Base-by-base conservation (phyloP, 345 rosid species). In the Brassica juncea region DNA sequence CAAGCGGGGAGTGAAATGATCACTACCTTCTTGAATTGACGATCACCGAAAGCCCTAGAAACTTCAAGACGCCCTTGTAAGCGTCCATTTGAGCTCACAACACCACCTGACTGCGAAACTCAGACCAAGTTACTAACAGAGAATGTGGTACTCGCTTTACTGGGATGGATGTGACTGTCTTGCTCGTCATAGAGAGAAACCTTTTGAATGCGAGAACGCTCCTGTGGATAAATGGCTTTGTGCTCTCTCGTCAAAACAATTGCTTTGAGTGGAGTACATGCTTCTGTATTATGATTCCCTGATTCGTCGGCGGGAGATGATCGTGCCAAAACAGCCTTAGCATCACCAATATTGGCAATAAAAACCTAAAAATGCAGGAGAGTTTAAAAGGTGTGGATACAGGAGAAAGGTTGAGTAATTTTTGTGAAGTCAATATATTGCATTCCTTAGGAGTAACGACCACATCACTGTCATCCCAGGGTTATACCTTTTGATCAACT, bases 21-120 rank as follows among this genome's bases (percentile, higher is more conserved):
- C 16, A 30, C 11, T 81, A 90, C 93, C 94, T 88, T 91, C 82
- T 93, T 91, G 83, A 93, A 93, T 8, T 91, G 94, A 67, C 88
- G 92, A 84, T 93, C 97, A 57, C 94, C 98, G 80, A 93, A 90
- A 58, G 98, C 94, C 86, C 94, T 87, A 64, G 98, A 93, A 80
- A 93, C 97, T 80, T 91, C 93, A 82, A 93, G 94, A 75, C 98
- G 93, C 25, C 94, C 98, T 81, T 91, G 97, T 74, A 93, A 75
- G 37, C 98, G 81, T 79, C 97, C 98, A 84, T 89, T 91, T 75
- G 97, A 83, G 80, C 93, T 81, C 70, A 93, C 86, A 62, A 74
- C 81, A 66, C 97, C 98, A 69, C 97, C 98, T 77, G 94, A 86
- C 98, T 93, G 77, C 52, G 15, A 73, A 77, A 49, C 3, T 16